Evolutionary conservation across 768 basidiomycete species (phyloP).

Genomic region (Butyriboletus loyo): DNA sequence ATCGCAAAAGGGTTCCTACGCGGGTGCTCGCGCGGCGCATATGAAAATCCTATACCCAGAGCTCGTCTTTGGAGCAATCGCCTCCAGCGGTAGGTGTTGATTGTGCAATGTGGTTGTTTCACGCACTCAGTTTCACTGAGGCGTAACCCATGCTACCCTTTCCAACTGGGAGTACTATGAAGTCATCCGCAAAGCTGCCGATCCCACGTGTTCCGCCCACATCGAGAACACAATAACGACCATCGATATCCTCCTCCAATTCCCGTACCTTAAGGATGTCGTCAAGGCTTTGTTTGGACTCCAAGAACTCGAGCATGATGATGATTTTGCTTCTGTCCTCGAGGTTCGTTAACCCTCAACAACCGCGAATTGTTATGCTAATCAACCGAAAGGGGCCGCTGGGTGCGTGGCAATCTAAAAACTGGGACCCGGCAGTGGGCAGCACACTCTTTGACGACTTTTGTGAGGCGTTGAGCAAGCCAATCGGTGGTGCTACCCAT

Average conservation of each 20-base stretch:
- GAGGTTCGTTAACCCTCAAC: conserved; percentile 38
- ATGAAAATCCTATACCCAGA: conserved; percentile 87
- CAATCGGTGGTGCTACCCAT: conserved; percentile 33
- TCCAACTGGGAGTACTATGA: conserved; percentile 89
- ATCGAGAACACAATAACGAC: conserved; percentile 54
- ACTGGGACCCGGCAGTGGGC: conserved; percentile 78
- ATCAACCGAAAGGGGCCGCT: conserved; percentile 48
- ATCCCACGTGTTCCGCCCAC: conserved; percentile 56
- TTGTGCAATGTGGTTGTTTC: background rate
- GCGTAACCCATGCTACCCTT: conserved; percentile 80
- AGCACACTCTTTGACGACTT: conserved; percentile 66
- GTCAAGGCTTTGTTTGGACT: conserved; percentile 82
- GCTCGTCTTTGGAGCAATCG: conserved; percentile 86
- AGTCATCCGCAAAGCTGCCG: conserved; percentile 67
- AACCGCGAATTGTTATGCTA: conserved; percentile 18
- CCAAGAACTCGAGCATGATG: conserved; percentile 60
- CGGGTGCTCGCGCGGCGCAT: conserved; percentile 90
- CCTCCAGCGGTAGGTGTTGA: conserved; percentile 64
- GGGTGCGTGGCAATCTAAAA: conserved; percentile 75
- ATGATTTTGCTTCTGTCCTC: conserved; percentile 73
- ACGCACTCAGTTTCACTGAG: conserved; percentile 34
- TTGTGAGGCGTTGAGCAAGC: conserved; percentile 53
- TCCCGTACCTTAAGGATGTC: conserved; percentile 42
- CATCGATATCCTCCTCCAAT: conserved; percentile 60
- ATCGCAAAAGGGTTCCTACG: conserved; percentile 70